phyloP scores from a whole-genome alignment of 441 rosid species.

The Adansonia madagascariensis region DNA sequence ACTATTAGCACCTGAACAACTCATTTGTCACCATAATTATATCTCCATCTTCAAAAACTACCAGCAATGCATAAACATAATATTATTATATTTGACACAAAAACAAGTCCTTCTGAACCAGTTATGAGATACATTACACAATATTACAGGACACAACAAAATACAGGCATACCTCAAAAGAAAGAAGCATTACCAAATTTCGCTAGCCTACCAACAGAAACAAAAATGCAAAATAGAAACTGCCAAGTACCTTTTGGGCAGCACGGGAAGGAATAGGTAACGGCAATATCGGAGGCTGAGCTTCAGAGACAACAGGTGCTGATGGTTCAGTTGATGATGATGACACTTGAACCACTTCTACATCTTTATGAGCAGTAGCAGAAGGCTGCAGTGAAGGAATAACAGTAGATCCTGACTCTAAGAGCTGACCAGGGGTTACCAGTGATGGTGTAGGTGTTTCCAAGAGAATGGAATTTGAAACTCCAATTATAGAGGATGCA shows the following conservation, averaged over 20 bases:
- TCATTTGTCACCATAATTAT: slow-evolving; percentile 1
- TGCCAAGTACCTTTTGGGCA: slow-evolving; percentile 46
- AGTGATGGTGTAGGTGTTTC: slow-evolving; percentile 60
- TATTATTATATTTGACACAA: slow-evolving; percentile 8
- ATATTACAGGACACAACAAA: background rate
- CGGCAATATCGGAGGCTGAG: slow-evolving; percentile 84
- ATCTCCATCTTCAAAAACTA: background rate
- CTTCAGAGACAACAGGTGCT: slow-evolving; percentile 47
- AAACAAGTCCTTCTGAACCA: background rate
- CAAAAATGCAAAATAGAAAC: slow-evolving; percentile 5
- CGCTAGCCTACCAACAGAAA: slow-evolving; percentile 11
- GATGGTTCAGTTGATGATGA: slow-evolving; percentile 54
- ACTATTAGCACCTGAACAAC: background rate
- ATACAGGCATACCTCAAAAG: background rate
- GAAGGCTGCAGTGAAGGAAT: slow-evolving; percentile 54
- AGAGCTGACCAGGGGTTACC: slow-evolving; percentile 76
- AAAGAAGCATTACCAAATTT: background rate
- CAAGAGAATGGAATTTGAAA: slow-evolving; percentile 43
- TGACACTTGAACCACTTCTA: slow-evolving; percentile 67
- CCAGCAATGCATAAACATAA: background rate
- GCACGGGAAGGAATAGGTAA: slow-evolving; percentile 64
- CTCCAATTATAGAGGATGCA: slow-evolving; percentile 43
- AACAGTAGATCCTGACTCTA: slow-evolving; percentile 59
- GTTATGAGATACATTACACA: slow-evolving; percentile 3
- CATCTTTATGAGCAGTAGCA: slow-evolving; percentile 62